phyloP scores from a whole-genome alignment of 2,329 filamentous ascomycete genomes.

The Penicillium capsulatum region DNA sequence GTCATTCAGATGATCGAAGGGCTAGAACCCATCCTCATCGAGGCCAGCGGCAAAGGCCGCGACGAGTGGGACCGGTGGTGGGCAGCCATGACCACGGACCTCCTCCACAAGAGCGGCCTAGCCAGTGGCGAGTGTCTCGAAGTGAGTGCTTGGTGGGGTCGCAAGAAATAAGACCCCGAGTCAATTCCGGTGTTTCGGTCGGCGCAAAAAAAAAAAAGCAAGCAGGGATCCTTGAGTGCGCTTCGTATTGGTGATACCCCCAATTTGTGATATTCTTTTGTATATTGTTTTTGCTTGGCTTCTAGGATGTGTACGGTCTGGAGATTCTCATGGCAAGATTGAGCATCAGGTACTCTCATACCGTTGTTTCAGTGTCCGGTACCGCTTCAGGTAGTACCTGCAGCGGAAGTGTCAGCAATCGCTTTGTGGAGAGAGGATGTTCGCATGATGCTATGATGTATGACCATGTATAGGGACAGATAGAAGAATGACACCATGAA shows the following conservation, averaged over 20 bases:
- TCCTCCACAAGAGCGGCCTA: conserved; percentile 73
- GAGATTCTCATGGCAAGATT: conserved; percentile 10
- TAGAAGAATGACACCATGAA: conserved; percentile 20
- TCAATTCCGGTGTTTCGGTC: conserved; percentile 29
- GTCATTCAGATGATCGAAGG: conserved; percentile 80
- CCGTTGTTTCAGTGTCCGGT: conserved; percentile 76
- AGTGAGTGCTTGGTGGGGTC: conserved; percentile 62
- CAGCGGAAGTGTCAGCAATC: conserved; percentile 7
- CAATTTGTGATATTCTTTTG: conserved; percentile 17
- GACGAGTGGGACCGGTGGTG: conserved; percentile 93
- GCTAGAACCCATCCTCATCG: conserved; percentile 75
- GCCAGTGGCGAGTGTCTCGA: conserved; percentile 80
- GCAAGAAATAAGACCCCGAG: conserved; percentile 45
- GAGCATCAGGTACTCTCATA: conserved; percentile 54
- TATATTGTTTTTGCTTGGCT: conserved; percentile 8
- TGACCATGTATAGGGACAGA: conserved; percentile 16
- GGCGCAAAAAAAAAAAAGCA: conserved; percentile 27
- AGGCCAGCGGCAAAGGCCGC: conserved; percentile 78
- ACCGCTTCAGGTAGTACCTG: conserved; percentile 89
- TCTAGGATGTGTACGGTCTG: conserved; percentile 22
- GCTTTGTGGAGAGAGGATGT: conserved; percentile 5
- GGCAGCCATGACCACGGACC: conserved; percentile 77
- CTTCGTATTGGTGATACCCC: conserved; percentile 41
- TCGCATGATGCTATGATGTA: conserved; percentile 24
- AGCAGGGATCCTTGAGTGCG: conserved; percentile 30